Evolutionary conservation across 371 early-diverging fungal species (phyloP).

Genomic region (Lichtheimia ornata): DNA sequence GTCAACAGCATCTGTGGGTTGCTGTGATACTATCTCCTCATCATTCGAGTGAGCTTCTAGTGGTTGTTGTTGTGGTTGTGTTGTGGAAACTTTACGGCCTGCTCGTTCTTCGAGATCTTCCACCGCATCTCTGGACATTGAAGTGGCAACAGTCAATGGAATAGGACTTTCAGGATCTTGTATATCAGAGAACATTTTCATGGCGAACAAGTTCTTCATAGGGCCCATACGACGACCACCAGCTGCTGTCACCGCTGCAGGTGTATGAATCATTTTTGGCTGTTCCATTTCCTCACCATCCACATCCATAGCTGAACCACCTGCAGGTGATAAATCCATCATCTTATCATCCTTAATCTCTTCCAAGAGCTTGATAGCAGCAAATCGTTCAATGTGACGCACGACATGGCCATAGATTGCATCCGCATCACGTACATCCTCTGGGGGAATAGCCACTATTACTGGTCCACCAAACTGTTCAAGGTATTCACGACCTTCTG

Average conservation of each 20-base stretch:
- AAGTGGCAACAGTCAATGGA: too few relatives aligned
- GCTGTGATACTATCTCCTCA: too few relatives aligned
- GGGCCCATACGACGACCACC: conserved; percentile 38
- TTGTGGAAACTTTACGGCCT: too few relatives aligned
- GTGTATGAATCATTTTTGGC: conserved; percentile 37
- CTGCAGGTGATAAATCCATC: conserved; percentile 8
- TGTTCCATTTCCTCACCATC: conserved; percentile 6
- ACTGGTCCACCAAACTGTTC: conserved; percentile 45
- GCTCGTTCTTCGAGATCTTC: too few relatives aligned
- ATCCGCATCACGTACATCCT: conserved; percentile 29
- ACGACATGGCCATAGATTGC: conserved; percentile 30
- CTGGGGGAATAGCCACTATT: conserved; percentile 31
- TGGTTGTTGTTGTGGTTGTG: neutral
- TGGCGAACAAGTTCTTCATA: conserved; percentile 42
- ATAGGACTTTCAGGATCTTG: neutral
- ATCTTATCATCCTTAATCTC: conserved; percentile 17
- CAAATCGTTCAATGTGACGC: conserved; percentile 39
- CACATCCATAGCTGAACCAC: conserved; percentile 11
- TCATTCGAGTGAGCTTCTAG: too few relatives aligned
- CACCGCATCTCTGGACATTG: too few relatives aligned
- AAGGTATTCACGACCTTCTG: neutral
- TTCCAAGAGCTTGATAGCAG: conserved; percentile 43
- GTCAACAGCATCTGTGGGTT: too few relatives aligned
- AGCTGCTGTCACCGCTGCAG: conserved; percentile 48
- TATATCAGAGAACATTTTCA: conserved; percentile 35